Conservation (phyloP, 305 asterid species). For the Fraxinus platypoda region DNA sequence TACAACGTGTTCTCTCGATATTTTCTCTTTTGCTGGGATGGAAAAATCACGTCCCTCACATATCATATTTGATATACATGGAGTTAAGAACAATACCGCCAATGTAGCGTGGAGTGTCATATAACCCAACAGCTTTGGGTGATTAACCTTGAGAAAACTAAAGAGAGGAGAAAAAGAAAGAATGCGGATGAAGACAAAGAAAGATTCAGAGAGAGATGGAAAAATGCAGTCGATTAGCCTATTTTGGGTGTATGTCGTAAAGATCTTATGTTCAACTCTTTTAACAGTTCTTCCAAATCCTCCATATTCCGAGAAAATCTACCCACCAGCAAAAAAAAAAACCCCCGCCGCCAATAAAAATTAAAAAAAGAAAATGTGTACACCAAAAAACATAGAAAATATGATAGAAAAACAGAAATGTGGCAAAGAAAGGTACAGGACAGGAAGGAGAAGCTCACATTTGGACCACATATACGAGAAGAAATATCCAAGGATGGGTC, state of each 20-base stretch:
- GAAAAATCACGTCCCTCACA: neutral
- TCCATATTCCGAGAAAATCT: neutral
- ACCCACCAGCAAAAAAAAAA: too few relatives aligned
- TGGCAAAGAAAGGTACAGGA: conserved; percentile 14
- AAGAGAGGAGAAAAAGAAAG: conserved; percentile 13
- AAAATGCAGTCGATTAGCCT: neutral
- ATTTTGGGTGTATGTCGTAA: neutral
- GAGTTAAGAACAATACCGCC: neutral
- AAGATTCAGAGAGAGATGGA: neutral
- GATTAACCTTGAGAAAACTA: neutral
- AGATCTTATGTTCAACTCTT: neutral
- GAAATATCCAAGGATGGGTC: conserved; percentile 68
- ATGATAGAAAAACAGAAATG: conserved; percentile 12
- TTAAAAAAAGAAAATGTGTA: neutral
- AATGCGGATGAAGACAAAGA: neutral
- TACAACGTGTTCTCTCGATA: neutral
- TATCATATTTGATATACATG: neutral
- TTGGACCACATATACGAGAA: conserved; percentile 92
- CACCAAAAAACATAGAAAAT: conserved; percentile 14
- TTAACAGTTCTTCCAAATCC: too few relatives aligned
- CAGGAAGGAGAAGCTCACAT: conserved; percentile 60
- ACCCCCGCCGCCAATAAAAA: conserved; percentile 5
- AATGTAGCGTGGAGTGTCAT: neutral
- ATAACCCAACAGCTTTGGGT: neutral
- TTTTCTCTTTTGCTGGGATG: neutral